These are phyloP conservation scores for Fraxinus nigra DNA, from an alignment of 305 asterid species.

Conservation along the genomic window DNA sequence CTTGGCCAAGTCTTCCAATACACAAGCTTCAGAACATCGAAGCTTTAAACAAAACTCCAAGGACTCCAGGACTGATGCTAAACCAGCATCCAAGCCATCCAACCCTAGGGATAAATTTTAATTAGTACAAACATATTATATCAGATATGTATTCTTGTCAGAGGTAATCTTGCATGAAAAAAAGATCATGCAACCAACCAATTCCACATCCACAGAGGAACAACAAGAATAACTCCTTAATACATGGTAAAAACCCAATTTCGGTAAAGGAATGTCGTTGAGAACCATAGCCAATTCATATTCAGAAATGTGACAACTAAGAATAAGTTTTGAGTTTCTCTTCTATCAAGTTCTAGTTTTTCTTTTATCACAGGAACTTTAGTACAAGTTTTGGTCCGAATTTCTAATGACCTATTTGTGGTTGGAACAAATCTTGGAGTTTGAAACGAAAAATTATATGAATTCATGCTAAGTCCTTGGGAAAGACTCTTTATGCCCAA, in stretches of 20 bases:
- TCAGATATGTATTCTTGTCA: not conserved
- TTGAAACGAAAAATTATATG: not conserved
- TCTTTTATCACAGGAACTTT: not conserved
- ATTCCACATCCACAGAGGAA: constrained; percentile 3
- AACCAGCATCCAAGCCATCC: constrained; percentile 80
- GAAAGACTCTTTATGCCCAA: not conserved
- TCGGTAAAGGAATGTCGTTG: not conserved
- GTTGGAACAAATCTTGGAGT: not conserved
- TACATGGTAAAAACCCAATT: not conserved
- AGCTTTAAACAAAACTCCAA: constrained; percentile 91
- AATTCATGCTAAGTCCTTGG: not conserved
- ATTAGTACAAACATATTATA: constrained; percentile 9
- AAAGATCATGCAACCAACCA: not conserved
- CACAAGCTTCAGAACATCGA: constrained; percentile 92
- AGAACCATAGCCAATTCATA: not conserved
- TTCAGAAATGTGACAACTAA: not conserved
- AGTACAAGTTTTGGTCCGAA: not conserved
- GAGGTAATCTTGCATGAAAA: constrained; percentile 18
- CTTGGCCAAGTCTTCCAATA: constrained; percentile 86
- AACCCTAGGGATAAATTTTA: constrained; percentile 46
- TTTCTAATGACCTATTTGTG: constrained; percentile 3
- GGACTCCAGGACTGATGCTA: constrained; percentile 87
- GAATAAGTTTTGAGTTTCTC: not conserved
- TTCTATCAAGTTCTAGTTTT: not conserved
- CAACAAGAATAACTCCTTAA: not conserved